Conservation (phyloP, 1,284 basidiomycete genomes). For the Microbotryum scabiosae region DNA sequence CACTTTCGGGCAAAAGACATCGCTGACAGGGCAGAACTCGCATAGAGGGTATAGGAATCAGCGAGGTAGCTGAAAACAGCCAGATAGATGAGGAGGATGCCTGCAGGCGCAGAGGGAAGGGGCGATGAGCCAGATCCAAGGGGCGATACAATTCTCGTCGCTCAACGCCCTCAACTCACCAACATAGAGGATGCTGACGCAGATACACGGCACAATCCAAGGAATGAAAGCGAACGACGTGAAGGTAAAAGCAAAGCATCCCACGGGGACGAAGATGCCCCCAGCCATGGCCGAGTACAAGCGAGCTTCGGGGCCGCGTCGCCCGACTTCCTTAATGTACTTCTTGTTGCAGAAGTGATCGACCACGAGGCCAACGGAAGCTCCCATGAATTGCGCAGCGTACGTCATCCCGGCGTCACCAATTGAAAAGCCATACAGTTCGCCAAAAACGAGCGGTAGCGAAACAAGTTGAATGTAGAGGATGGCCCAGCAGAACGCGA, state of each 20-base stretch:
- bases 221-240: constrained; percentile 19
- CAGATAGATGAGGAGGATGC: constrained; percentile 30
- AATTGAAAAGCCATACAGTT: constrained; percentile 18
- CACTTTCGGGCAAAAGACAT: constrained; percentile 10
- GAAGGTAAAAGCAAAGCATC: constrained; percentile 26
- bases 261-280: constrained; percentile 44
- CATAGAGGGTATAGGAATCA: constrained; percentile 36
- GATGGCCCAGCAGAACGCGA: constrained; percentile 10
- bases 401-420: constrained; percentile 28
- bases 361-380: constrained; percentile 14
- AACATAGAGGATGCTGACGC: constrained; percentile 35
- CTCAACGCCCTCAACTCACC: not conserved
- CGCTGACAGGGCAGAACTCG: constrained; percentile 32
- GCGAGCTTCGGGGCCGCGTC: constrained; percentile 61
- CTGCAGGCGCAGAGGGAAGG: not conserved
- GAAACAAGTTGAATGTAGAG: constrained; percentile 21
- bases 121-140: not conserved
- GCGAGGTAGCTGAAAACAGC: constrained; percentile 30
- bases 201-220: constrained; percentile 34
- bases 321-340: constrained; percentile 43
- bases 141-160: too few relatives aligned
- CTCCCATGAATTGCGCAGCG: constrained; percentile 20
- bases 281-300: constrained; percentile 59
- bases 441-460: constrained; percentile 16
- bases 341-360: constrained; percentile 43